Conservation (phyloP, 2,329 filamentous ascomycete genomes). For the Pseudogymnoascus sp. region DNA sequence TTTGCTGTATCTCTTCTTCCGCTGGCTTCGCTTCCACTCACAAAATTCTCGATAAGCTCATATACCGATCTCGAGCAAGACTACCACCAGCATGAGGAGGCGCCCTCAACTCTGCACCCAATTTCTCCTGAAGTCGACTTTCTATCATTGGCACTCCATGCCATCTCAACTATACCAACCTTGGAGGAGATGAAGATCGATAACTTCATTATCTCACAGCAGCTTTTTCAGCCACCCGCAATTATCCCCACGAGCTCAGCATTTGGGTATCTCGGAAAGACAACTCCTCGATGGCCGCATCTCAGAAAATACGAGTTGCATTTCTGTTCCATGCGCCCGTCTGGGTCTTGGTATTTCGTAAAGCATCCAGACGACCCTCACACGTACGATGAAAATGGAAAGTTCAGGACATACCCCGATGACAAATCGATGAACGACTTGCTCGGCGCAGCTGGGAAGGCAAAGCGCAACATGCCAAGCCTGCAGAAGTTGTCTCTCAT, state of each 20-base stretch:
- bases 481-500: not conserved
- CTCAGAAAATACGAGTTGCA: not conserved
- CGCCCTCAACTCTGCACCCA: not conserved
- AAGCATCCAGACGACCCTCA: not conserved
- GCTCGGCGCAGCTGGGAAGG: not conserved
- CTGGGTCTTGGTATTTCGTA: not conserved
- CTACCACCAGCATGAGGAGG: conserved; percentile 11
- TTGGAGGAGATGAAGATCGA: not conserved
- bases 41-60: not conserved
- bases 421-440: not conserved
- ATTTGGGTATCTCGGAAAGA: not conserved
- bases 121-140: not conserved
- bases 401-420: not conserved
- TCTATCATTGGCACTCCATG: not conserved
- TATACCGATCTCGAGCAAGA: not conserved
- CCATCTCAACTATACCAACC: not conserved
- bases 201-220: not conserved
- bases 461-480: not conserved
- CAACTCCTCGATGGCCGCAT: not conserved
- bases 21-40: not conserved
- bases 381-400: not conserved
- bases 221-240: not conserved
- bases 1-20: not conserved
- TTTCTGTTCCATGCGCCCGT: not conserved
- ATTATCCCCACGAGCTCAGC: not conserved